Conservation (phyloP, 2,329 filamentous ascomycete genomes). For the Aspergillus ibericus region DNA sequence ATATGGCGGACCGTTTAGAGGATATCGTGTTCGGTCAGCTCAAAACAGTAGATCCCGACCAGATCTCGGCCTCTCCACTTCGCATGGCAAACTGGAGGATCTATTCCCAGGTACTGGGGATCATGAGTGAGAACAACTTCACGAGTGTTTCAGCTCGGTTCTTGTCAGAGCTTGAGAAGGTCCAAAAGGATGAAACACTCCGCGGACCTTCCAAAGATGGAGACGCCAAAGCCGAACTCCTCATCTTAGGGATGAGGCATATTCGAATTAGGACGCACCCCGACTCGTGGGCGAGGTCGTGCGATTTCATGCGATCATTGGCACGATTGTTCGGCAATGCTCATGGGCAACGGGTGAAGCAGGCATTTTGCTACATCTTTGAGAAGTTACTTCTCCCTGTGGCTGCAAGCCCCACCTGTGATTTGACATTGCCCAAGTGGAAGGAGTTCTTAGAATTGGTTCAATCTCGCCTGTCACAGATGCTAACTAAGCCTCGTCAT, state of each 20-base stretch:
- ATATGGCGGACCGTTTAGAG: slow-evolving; percentile 93
- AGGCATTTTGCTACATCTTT: slow-evolving; percentile 89
- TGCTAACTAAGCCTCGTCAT: slow-evolving; percentile 88
- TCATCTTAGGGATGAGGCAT: slow-evolving; percentile 89
- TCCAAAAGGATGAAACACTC: slow-evolving; percentile 68
- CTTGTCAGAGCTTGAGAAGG: slow-evolving; percentile 73
- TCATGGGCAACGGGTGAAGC: slow-evolving; percentile 86
- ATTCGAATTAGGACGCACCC: slow-evolving; percentile 71
- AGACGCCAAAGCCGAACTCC: slow-evolving; percentile 80
- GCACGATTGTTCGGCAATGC: slow-evolving; percentile 80
- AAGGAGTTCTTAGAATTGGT: slow-evolving; percentile 77
- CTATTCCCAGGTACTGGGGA: slow-evolving; percentile 88
- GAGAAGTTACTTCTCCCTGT: slow-evolving; percentile 84
- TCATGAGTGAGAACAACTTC: slow-evolving; percentile 94
- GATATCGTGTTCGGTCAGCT: slow-evolving; percentile 96
- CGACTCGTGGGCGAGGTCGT: slow-evolving; percentile 80
- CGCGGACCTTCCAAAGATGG: slow-evolving; percentile 54
- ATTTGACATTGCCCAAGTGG: slow-evolving; percentile 82
- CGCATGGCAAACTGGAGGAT: slow-evolving; percentile 95
- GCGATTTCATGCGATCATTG: slow-evolving; percentile 80
- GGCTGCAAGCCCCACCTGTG: slow-evolving; percentile 73
- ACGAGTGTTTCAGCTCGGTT: slow-evolving; percentile 79
- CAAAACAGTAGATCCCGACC: slow-evolving; percentile 81
- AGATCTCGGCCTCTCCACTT: slow-evolving; percentile 67
- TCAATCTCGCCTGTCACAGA: slow-evolving; percentile 74